Base-by-base conservation (phyloP, 768 basidiomycete species). In the Boletus tylopilopsis region DNA sequence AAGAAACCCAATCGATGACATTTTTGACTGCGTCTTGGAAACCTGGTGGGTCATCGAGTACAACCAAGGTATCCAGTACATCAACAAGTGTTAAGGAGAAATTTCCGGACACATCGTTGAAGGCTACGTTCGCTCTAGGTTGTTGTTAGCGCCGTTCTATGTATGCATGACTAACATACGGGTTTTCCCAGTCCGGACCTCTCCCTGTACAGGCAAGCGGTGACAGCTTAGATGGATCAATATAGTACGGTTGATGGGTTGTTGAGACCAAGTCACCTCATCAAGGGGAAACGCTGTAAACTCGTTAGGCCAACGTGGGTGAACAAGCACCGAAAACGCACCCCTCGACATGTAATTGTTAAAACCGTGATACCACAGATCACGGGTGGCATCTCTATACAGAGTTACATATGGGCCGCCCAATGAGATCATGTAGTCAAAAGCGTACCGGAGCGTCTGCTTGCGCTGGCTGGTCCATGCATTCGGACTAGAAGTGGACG, bases 31-130 rank as follows among this genome's bases (percentile, higher is more conserved):
- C 94, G n/a, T 73, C 73, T 59, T 90, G 87, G 61, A 96, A 97
- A 6, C 85, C 89, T 43, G 72, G 61, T 21, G 78, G 79, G 61
- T 94, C 90, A 56, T 82, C 77, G 29, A 94, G 76, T n/a, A 97
- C 79, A n/a, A 94, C 85, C 9, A 99, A 71, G 0, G 94, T 87
- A 60, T 96, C 94, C 42, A 98, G 72, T 2, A 87, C 83, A 55
- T 91, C 89, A 39, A 91, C 75, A 7, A 92, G 76, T 0, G 90
- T 92, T 13, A 92, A 67, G 19, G 91, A 93, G 67, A 87, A 96
- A 68, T 97, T 96, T 35, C 94, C 94, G 22, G 89, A 84, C 52
- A 99, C 94, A 62, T 98, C 95, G 62, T 98, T 98, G 25, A 82
- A 69, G 2, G 82, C 90, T 55, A 83, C 75, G 56, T 97, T 92